Conservation (phyloP, 352 stramenopile species). For the Pythium phragmitis region DNA sequence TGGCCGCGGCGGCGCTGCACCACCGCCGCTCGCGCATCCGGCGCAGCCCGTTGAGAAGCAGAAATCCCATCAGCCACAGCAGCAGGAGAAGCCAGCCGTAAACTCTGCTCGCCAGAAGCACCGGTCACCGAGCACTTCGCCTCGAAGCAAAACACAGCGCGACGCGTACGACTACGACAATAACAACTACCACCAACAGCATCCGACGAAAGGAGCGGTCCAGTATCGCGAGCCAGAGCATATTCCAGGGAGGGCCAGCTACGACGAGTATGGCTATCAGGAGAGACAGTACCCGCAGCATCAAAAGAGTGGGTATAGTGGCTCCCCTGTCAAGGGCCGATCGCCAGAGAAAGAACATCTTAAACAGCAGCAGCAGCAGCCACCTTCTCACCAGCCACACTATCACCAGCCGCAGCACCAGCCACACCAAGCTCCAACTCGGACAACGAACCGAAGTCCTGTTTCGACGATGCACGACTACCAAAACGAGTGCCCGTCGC, state of each 20-base stretch:
- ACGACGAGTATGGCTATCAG: slow-evolving; percentile 36
- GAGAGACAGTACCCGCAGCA: slow-evolving; percentile 4
- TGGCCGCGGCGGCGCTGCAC: slow-evolving; percentile 7
- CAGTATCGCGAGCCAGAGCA: slow-evolving; percentile 25
- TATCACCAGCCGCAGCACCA: slow-evolving; percentile 14
- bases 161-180: slow-evolving; percentile 38
- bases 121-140: slow-evolving; percentile 28
- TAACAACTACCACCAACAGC: slow-evolving; percentile 26
- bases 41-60: slow-evolving; percentile 6
- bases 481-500: slow-evolving; percentile 41
- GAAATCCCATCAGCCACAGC: slow-evolving; percentile 12
- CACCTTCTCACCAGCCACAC: slow-evolving; percentile 1
- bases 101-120: slow-evolving; percentile 25
- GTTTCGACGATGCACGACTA: slow-evolving; percentile 2
- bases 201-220: slow-evolving; percentile 3
- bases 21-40: slow-evolving; percentile 1
- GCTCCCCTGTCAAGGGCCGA: slow-evolving; percentile 20
- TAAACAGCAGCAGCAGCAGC: slow-evolving; percentile 8
- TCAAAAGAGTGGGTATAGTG: background rate
- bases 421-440: slow-evolving; percentile 5
- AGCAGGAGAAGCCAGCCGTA: slow-evolving; percentile 8
- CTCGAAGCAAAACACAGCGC: slow-evolving; percentile 34
- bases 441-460: slow-evolving; percentile 25
- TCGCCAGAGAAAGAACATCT: slow-evolving; percentile 20
- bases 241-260: slow-evolving; percentile 33